A percentile compares a stretch with the other conserved stretches of the same genome.
phyloP scores from a whole-genome alignment of 2,329 filamentous ascomycete genomes.

The Cephalotrichum gorgonifer region DNA sequence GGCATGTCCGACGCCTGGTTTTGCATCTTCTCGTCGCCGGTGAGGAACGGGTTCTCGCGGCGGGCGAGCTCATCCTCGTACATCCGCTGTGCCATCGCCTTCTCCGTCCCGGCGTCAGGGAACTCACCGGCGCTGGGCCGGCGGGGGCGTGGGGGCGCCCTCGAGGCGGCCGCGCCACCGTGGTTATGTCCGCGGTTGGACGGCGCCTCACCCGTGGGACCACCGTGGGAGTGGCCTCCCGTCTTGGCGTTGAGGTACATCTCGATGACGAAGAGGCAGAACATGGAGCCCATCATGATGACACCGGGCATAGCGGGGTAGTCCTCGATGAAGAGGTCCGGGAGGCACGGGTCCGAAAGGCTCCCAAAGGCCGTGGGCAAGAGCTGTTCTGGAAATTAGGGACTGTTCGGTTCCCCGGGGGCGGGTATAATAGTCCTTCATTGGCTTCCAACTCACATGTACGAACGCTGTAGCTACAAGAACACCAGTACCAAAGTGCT shows the following conservation, averaged over 20 bases:
- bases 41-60: slow-evolving; percentile 13
- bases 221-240: slow-evolving; percentile 48
- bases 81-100: slow-evolving; percentile 26
- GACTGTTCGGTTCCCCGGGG: slow-evolving; percentile 3
- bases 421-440: no score
- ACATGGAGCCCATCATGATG: slow-evolving; percentile 55
- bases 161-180: neutral
- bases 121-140: slow-evolving; percentile 19
- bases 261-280: slow-evolving; percentile 51
- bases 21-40: slow-evolving; percentile 17
- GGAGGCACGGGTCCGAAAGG: slow-evolving; percentile 42
- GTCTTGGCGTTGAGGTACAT: slow-evolving; percentile 51
- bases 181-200: slow-evolving; percentile 12
- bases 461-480: slow-evolving; percentile 65
- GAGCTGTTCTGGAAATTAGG: slow-evolving; percentile 24
- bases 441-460: slow-evolving; percentile 34
- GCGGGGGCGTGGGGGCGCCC: slow-evolving; percentile 19
- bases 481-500: slow-evolving; percentile 61
- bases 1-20: slow-evolving; percentile 47
- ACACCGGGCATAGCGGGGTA: slow-evolving; percentile 54
- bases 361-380: slow-evolving; percentile 49
- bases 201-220: slow-evolving; percentile 30
- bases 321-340: slow-evolving; percentile 46
- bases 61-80: slow-evolving; percentile 23
- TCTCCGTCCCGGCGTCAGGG: slow-evolving; percentile 25